phyloP scores from a whole-genome alignment of 1,284 basidiomycete species.

The Naganishia cerealis region DNA sequence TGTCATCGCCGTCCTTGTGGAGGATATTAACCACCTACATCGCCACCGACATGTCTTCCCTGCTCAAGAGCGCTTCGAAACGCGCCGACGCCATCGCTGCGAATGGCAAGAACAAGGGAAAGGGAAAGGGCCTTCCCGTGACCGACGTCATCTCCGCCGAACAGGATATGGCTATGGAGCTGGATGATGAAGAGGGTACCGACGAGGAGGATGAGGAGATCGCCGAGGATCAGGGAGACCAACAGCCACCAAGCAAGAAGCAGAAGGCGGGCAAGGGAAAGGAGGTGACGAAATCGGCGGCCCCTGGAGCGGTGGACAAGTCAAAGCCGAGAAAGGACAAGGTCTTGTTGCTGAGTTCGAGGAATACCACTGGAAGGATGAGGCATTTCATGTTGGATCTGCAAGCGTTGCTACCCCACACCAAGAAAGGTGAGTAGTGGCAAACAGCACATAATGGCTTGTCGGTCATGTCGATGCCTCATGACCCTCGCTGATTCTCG shows the following conservation, averaged over 20 bases:
- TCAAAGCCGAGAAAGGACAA: constrained; percentile 59
- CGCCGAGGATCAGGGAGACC: constrained; percentile 60
- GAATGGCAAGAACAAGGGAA: constrained; percentile 35
- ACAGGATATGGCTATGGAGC: constrained; percentile 71
- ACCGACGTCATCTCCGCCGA: constrained; percentile 59
- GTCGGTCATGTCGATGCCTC: background rate
- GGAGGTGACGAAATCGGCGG: constrained; percentile 16
- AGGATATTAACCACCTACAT: background rate
- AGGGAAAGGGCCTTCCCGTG: constrained; percentile 44
- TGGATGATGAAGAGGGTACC: constrained; percentile 64
- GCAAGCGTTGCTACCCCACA: constrained; percentile 84
- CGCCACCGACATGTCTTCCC: constrained; percentile 31
- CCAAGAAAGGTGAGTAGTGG: constrained; percentile 79
- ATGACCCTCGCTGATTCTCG: background rate
- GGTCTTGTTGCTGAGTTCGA: constrained; percentile 86
- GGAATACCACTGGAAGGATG: constrained; percentile 95
- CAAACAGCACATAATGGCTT: background rate
- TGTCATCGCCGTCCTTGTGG: background rate
- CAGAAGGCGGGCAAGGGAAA: constrained; percentile 24
- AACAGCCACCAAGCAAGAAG: constrained; percentile 1
- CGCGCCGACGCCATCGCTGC: constrained; percentile 42
- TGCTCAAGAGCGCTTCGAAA: constrained; percentile 35
- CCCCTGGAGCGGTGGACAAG: constrained; percentile 5
- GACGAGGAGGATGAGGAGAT: constrained; percentile 48
- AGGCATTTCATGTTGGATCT: constrained; percentile 95